These are phyloP conservation scores for Volvariella volvacea DNA, from an alignment of 1,284 basidiomycete species.

Conservation along the genomic window DNA sequence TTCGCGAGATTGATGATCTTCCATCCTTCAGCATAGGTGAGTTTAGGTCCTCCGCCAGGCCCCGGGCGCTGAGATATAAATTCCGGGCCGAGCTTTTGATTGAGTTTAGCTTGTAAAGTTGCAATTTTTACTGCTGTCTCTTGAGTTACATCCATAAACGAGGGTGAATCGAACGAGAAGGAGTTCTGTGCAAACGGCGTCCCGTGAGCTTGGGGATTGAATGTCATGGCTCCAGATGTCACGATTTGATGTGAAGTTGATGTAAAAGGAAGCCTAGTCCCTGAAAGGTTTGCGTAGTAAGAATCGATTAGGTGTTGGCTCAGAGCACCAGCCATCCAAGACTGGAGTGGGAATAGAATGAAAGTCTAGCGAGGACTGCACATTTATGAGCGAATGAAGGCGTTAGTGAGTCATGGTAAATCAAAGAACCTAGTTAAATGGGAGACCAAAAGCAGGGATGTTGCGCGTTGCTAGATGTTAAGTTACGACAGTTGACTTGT, in stretches of 20 bases:
- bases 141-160: slow-evolving; percentile 42
- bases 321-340: slow-evolving; percentile 39
- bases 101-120: slow-evolving; percentile 74
- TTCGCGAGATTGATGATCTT: slow-evolving; percentile 95
- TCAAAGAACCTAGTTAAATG: too few species aligned
- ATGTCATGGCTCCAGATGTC: slow-evolving; percentile 50
- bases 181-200: slow-evolving; percentile 17
- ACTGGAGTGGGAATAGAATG: too few species aligned
- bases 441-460: too few species aligned
- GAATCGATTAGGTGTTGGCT: slow-evolving; percentile 43
- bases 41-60: slow-evolving; percentile 77
- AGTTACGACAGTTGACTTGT: too few species aligned
- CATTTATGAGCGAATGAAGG: too few species aligned
- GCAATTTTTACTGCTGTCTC: slow-evolving; percentile 62
- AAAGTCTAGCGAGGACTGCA: too few species aligned
- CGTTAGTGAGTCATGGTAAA: too few species aligned
- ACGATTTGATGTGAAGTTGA: slow-evolving; percentile 18
- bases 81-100: slow-evolving; percentile 90
- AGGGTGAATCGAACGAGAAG: slow-evolving; percentile 25
- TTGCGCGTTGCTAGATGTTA: too few species aligned
- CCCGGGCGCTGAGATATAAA: slow-evolving; percentile 88
- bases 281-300: slow-evolving; percentile 23
- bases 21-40: slow-evolving; percentile 97
- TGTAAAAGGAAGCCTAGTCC: slow-evolving; percentile 14
- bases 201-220: slow-evolving; percentile 51